Percentiles rank a stretch among this genome's conserved stretches.
phyloP scores from a whole-genome alignment of 768 basidiomycete genomes.

The Hygrocybe coccinea region DNA sequence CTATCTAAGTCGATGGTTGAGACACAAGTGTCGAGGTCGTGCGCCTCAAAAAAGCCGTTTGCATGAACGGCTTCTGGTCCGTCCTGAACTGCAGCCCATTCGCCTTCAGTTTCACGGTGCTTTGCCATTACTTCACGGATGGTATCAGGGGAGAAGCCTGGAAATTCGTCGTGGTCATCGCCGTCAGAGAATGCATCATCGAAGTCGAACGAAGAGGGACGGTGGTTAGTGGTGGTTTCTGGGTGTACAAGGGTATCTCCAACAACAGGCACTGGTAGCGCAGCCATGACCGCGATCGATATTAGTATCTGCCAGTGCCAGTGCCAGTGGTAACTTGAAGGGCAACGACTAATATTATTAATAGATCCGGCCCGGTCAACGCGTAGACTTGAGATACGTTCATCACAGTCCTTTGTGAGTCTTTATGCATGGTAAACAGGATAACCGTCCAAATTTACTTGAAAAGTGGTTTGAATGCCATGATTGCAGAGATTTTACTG shows the following conservation, averaged over 20 bases:
- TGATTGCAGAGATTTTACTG: slow-evolving; percentile 88
- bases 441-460: neutral
- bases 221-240: slow-evolving; percentile 12
- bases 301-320: too few relatives aligned
- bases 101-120: slow-evolving; percentile 32
- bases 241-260: too few relatives aligned
- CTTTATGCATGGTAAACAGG: too few relatives aligned
- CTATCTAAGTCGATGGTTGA: slow-evolving; percentile 56
- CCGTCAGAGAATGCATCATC: slow-evolving; percentile 70
- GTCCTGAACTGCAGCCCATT: slow-evolving; percentile 31
- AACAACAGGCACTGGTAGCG: too few relatives aligned
- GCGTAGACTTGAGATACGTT: too few relatives aligned
- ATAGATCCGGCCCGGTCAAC: too few relatives aligned
- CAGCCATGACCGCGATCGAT: too few relatives aligned
- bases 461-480: slow-evolving; percentile 26
- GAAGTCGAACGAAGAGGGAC: slow-evolving; percentile 34
- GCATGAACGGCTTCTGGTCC: slow-evolving; percentile 23
- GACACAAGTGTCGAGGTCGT: slow-evolving; percentile 42
- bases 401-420: too few relatives aligned
- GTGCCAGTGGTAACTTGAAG: too few relatives aligned
- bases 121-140: slow-evolving; percentile 60
- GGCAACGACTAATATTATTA: too few relatives aligned
- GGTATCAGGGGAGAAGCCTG: slow-evolving; percentile 56
- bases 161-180: slow-evolving; percentile 44
- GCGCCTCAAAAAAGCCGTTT: slow-evolving; percentile 31